phyloP scores from a whole-genome alignment of 2,329 filamentous ascomycete genomes.

The Colletotrichum plurivorum region DNA sequence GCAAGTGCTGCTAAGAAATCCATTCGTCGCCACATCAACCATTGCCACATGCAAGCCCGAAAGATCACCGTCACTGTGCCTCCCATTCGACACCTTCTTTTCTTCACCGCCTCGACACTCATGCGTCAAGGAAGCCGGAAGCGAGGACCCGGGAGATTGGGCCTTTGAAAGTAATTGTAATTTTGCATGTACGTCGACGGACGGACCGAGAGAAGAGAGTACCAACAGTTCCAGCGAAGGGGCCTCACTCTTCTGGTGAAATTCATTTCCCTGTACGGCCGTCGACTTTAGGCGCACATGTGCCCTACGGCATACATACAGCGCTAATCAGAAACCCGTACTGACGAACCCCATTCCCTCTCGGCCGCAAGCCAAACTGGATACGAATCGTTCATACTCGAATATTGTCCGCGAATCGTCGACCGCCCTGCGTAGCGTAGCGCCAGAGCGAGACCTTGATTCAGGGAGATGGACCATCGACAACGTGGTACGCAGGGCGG shows the following conservation, averaged over 20 bases:
- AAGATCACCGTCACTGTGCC: conserved; percentile 24
- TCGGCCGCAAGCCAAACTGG: conserved; percentile 27
- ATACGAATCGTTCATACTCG: background rate
- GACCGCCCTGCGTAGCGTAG: conserved; percentile 7
- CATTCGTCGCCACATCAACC: conserved; percentile 8
- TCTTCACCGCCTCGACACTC: conserved; percentile 36
- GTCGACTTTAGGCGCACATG: too few species aligned
- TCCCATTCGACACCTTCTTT: background rate
- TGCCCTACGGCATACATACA: too few species aligned
- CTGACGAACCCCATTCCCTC: background rate
- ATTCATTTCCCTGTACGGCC: conserved; percentile 24
- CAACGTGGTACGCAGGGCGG: conserved; percentile 1
- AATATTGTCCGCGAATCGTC: conserved; percentile 11
- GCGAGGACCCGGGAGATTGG: background rate
- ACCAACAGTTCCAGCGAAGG: background rate
- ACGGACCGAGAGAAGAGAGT: background rate
- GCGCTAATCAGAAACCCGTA: background rate
- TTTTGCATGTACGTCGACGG: background rate
- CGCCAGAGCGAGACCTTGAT: background rate
- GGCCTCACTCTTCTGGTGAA: conserved; percentile 6
- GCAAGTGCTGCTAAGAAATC: background rate
- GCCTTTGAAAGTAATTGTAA: background rate
- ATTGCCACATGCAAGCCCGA: conserved; percentile 21
- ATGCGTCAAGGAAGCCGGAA: background rate
- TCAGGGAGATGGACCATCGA: background rate